phyloP scores from a whole-genome alignment of 78 protist genomes.

The Planoprotostelium fungivorum region DNA sequence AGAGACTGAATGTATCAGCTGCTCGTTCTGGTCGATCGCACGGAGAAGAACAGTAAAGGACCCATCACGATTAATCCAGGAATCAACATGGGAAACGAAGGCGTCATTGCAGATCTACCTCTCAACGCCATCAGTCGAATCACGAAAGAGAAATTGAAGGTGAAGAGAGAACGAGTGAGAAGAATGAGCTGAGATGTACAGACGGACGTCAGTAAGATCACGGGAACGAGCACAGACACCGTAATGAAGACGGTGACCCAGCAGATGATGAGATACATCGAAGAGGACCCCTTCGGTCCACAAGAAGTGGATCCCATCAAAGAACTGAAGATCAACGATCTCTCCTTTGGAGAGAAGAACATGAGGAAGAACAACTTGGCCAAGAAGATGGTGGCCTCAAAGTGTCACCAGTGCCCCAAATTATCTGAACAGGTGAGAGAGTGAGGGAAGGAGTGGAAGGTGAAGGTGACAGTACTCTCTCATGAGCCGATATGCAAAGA shows the following conservation, averaged over 20 bases:
- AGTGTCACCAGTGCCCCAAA: constrained; percentile 67
- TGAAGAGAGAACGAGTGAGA: too few species aligned
- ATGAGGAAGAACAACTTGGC: constrained; percentile 16
- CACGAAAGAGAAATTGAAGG: constrained; percentile 31
- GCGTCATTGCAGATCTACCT: neutral
- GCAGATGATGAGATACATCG: constrained; percentile 18
- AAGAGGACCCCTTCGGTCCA: constrained; percentile 43
- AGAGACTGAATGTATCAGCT: too few species aligned
- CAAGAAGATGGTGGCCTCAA: constrained; percentile 29
- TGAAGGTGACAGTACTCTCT: neutral
- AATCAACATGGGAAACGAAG: neutral
- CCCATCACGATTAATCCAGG: neutral
- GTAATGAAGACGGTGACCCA: constrained; percentile 10
- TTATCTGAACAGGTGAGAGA: constrained; percentile 30
- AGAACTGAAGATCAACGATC: constrained; percentile 31
- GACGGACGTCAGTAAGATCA: constrained; percentile 13
- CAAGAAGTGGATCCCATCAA: constrained; percentile 32
- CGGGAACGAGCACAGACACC: neutral
- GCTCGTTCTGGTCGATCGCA: neutral
- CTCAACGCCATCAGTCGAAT: constrained; percentile 14
- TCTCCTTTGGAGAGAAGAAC: constrained; percentile 17
- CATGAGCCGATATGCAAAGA: neutral
- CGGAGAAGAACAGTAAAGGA: neutral
- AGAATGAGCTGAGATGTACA: too few species aligned
- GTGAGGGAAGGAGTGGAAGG: neutral